Base-by-base conservation (phyloP, 2,329 filamentous ascomycete genomes). In the Aspergillus sp. region DNA sequence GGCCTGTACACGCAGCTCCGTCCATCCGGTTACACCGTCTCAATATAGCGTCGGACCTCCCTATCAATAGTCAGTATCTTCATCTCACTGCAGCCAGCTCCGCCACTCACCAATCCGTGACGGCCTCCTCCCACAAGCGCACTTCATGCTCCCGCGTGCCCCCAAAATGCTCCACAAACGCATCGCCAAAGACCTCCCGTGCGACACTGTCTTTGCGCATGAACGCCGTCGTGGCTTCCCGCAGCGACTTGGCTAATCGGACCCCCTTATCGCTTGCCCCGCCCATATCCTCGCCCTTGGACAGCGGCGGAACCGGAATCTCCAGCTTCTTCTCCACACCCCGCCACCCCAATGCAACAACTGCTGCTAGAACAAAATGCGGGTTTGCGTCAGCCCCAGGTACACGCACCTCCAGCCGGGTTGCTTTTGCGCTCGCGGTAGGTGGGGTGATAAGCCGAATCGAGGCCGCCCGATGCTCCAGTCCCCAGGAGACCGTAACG, bases 401-500 rank as follows among this genome's bases (percentile, higher is more conserved):
- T 0, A 97, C 93, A 23, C 95, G 90, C 32, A 99, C 84, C 78
- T 99, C 95, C 72, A 99, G 93, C 11, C 95, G 86, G 8, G 94
- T 98, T 5, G 92, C 91, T 64, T 91, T 91, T 0, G 91, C 83
- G 66, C 92, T 94, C 36, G 90, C 85, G 0, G 91, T 95, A 0
- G 95, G 94, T 11, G 94, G 94, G 0, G 91, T 87, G 66, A 99
- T 97, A 36, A 99, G 78, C 17, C 95, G 86, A 66, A 99, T 90
- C 0, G 91, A 96, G 0, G 95, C 94, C 5, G 92, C 93, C 62
- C 95, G 91, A 75, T 99, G 94, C 77, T 98, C 95, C 5, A 97
- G 80, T 0, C 95, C 95, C 95, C 95, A 99, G 0, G 92, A 96
- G 0, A 98, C 95, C 0, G 94, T 97, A 5, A 99, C 95, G 0